Evolutionary conservation across 306 rosid genomes (phyloP), one percentile per base, ranked within the genome.

Genomic region (Abrus pulchellus): DNA sequence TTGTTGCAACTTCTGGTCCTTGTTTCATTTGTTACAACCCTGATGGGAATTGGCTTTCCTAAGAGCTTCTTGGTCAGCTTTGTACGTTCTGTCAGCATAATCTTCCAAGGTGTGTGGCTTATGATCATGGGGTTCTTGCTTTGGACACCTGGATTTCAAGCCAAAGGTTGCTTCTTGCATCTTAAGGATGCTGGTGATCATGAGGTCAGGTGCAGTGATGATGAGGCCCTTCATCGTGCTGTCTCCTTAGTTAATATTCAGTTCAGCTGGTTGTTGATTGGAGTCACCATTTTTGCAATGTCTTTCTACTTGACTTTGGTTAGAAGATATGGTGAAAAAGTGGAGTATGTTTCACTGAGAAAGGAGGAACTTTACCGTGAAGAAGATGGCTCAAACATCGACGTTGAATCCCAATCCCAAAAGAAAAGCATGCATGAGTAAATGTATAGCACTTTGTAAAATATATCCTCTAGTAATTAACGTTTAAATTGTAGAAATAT

Each of bases 101-200:
- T 64, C 7, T 89, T 88, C 73, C 97, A 92, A 84, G 98, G 97
- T 5, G 3, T 87, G 9, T 94, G 97, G 98, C 84, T 94, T 55
- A 86, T 91, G 50, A 72, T 85, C 27, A 87, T 85, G 89, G 98
- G 98, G 3, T 68, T 92, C 50, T 50, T 90, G 86, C 92, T 94
- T 1, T 92, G 91, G 90, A 88, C 89, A 1, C 97, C 94, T 2
- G 82, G 70, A 0, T 75, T 87, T 64, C 63, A 75, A 10, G 49
- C 90, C 3, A 92, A 90, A 80, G 98, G 94, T 4, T 94, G 98
- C 40, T 83, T 76, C 62, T 38, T 88, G 74, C 44, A 88, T n/a
- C 56, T 5, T 0, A 91, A 89, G 32, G 91, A 81, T 2, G 20
- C 54, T 44, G 97, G 83, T 27, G 91, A 82, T 34, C 0, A 55